Evolutionary conservation across 495 filamentous ascomycete species (phyloP), one percentile per base, ranked within the genome.

Genomic region (Cladorrhinum samala): DNA sequence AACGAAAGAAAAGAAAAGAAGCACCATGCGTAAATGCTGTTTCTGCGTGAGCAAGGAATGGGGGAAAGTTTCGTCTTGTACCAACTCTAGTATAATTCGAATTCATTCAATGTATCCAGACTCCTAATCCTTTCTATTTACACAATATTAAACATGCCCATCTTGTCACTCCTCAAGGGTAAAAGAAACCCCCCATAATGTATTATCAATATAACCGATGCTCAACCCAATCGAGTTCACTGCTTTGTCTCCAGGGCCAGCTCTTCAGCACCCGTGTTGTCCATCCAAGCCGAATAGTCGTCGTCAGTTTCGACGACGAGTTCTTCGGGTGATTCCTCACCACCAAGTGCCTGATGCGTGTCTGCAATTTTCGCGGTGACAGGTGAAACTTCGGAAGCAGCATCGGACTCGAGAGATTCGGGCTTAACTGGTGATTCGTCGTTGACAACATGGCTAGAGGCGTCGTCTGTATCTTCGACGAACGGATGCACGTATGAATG

Each of bases 391-490:
- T 44, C 40, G 16, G 40, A 16, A 1, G 17, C 52, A 17, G 45
- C 8, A 20, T 33, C 19, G n/a, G n/a, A n/a, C n/a, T 33, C 27
- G 27, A 33, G 27, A 33, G 11, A 6, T 33, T 33, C 27, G 27
- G 6, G 27, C n/a, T n/a, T n/a, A n/a, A n/a, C n/a, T n/a, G n/a
- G n/a, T n/a, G 27, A 33, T 33, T 5, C 27, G 4, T 14, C 39
- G 4, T 41, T 41, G 11, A 4, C 39, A 14, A 5, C 39, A 4
- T 41, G 6, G 5, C 4, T 8, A 18, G 11, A 14, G 17, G n/a
- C 14, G 27, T 64, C 65, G n/a, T 67, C 64, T 6, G 46, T 57
- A 55, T 72, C 71, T 39, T 76, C 74, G 1, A 70, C 72, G 64
- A 71, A 76, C 1, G 74, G 73, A 27, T 62, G 64, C n/a, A 70